Evolutionary conservation across 495 filamentous ascomycete genomes (phyloP).

Genomic region (Elaphomyces granulatus): DNA sequence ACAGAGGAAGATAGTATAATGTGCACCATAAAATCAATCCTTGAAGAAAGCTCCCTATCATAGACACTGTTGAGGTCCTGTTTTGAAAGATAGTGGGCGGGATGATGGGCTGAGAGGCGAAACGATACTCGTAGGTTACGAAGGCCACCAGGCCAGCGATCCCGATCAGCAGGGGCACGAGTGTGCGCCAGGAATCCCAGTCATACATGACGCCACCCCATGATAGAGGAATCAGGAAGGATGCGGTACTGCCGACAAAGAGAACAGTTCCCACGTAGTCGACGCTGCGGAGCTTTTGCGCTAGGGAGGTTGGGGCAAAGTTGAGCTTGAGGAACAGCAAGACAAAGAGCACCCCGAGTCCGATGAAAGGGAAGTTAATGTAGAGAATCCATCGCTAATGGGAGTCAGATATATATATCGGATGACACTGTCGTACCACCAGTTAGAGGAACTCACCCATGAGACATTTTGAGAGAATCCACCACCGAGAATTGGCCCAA

Average conservation of each 20-base stretch:
- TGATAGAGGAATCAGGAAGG: constrained; percentile 35
- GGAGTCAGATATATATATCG: neutral
- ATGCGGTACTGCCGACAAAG: constrained; percentile 36
- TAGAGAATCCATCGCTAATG: constrained; percentile 37
- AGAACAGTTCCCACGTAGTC: constrained; percentile 47
- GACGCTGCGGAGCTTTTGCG: constrained; percentile 33
- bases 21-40: constrained; percentile 36
- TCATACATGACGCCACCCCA: constrained; percentile 38
- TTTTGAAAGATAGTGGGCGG: constrained; percentile 34
- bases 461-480: constrained; percentile 48
- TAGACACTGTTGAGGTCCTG: constrained; percentile 30
- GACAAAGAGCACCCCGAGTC: constrained; percentile 29
- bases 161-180: constrained; percentile 45
- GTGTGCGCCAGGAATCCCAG: constrained; percentile 36
- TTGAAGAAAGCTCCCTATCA: constrained; percentile 30
- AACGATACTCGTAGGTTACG: constrained; percentile 32
- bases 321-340: constrained; percentile 36
- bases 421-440: too few species aligned
- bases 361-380: constrained; percentile 43
- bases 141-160: constrained; percentile 30
- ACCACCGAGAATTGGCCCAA: constrained; percentile 54
- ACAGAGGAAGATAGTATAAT: constrained; percentile 35
- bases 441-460: constrained; percentile 33
- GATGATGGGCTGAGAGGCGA: constrained; percentile 35
- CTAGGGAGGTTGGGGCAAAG: constrained; percentile 21